Conservation (phyloP, 2,329 filamentous ascomycete species). For the Aspergillus chevalieri region DNA sequence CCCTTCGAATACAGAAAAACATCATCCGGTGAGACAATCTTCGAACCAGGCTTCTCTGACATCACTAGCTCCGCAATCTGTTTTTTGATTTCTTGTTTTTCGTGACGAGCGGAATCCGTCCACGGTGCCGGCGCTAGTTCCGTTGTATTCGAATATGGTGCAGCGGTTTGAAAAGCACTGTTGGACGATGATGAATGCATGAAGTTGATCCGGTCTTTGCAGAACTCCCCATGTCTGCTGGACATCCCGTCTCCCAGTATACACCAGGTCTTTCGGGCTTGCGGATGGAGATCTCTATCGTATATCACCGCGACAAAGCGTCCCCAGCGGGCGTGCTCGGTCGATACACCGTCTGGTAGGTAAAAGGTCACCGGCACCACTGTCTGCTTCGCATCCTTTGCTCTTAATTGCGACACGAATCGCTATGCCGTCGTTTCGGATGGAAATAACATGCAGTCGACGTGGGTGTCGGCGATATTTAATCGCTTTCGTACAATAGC, state of each 20-base stretch:
- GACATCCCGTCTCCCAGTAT: not conserved
- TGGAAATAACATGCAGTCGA: not conserved
- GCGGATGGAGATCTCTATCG: not conserved
- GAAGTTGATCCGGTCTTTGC: not conserved
- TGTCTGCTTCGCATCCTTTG: not conserved
- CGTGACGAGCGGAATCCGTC: slow-evolving; percentile 1
- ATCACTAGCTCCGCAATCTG: not conserved
- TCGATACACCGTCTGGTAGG: not conserved
- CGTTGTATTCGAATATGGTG: not conserved
- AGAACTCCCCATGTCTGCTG: not conserved
- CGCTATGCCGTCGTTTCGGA: not conserved
- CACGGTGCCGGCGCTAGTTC: not conserved
- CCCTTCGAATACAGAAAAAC: slow-evolving; percentile 4
- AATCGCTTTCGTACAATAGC: not conserved
- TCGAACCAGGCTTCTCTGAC: not conserved
- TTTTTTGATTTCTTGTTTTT: not conserved
- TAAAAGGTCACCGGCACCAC: not conserved
- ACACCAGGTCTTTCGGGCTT: not conserved
- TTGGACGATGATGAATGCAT: not conserved
- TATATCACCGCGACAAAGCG: not conserved
- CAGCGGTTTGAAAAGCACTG: not conserved
- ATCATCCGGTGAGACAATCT: not conserved
- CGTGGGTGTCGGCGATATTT: not conserved
- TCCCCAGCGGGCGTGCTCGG: not conserved
- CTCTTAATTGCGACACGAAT: not conserved